Base-by-base conservation (phyloP, 768 basidiomycete species). In the Tephrocybe rancida region DNA sequence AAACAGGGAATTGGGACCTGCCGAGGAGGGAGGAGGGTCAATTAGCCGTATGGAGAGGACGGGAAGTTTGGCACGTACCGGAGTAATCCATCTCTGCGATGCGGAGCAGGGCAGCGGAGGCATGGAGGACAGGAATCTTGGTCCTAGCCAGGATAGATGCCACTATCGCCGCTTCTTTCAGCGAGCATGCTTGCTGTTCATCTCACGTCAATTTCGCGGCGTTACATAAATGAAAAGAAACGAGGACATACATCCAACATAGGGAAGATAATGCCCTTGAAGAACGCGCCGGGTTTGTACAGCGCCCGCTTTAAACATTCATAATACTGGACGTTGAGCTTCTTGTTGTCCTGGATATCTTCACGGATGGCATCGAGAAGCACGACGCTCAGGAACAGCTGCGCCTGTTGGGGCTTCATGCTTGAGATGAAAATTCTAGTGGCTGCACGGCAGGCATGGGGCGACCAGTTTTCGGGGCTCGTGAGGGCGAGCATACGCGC, bases 221-320 rank as follows among this genome's bases (percentile, higher is more conserved):
- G 19, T 24, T 25, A 1, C 29, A 19, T 35, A 42, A 29, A 11
- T 34, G 26, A 8, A 19, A 13, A 38, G 39, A 39, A 22, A 49
- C 5, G 30, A 16, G 26, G 11, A 65, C 87, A 59, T 63, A 95
- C 95, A 66, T 96, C 93, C 55, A 97, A 81, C 68, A 99, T 78
- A 0, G 97, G 97, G 69, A 99, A 98, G 32, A 99, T 79, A 52
- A 99, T 87, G 3, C 96, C 97, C 68, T 99, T 98, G 80, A 98
- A 98, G 69, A 98, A 98, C 0, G 97, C 96, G 3, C 90, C 90
- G 2, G 97, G 97, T 70, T 98, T 99, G 71, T 96, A 98, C 54
- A 98, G 71, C 4, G 92, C 83, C 61, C 92, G 86, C 70, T 93
- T 95, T 60, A 99, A 67, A n/a, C 88, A 86, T 68, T 95, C 91